Evolutionary conservation across 768 basidiomycete species (phyloP), one percentile per base, ranked within the genome.

Genomic region (button mushroom (Agaricus bisporus)): DNA sequence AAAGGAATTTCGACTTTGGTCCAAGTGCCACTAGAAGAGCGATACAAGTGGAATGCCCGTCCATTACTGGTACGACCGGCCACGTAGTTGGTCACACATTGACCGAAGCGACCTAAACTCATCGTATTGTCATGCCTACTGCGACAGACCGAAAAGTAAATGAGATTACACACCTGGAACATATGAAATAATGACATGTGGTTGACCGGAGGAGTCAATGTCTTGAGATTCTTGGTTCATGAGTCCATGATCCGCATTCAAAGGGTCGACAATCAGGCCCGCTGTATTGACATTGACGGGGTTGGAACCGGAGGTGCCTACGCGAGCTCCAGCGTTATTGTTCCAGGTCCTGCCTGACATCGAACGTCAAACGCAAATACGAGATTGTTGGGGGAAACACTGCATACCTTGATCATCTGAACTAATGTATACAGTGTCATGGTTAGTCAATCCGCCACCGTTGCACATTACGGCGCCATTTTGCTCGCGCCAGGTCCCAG

Each of bases 211-310:
- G 3, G 74, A 75, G 49, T 78, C 76, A 3, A 76, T 70, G 15
- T 66, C 70, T 62, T 78, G 76, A 0, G 74, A 74, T 54, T 78
- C 76, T 59, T 78, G 76, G 58, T 78, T 78, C 73, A 78, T 76
- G n/a, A 78, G 66, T 2, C 70, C 76, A 58, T 77, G 76, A 55
- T 77, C 72, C 9, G 76, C 72, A 48, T 77, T 69, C 18, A 76
- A 62, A 4, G 72, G 60, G 51, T 77, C 76, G 22, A 75, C 64
- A 49, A 75, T 71, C 14, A 76, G 72, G 10, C 74, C 76, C 6
- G 60, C 66, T 1, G 71, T 71, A 46, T 73, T 76, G 45, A 77
- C 74, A 51, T 70, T 73, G 3, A 75, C 58, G 18, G 74, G 73
- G 44, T 58, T 70, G 3, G 70, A 68, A 2, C 73, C 74, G 4